These are phyloP conservation scores for Puccinia triticina DNA, from an alignment of 1,284 basidiomycete species.

Conservation along the genomic window DNA sequence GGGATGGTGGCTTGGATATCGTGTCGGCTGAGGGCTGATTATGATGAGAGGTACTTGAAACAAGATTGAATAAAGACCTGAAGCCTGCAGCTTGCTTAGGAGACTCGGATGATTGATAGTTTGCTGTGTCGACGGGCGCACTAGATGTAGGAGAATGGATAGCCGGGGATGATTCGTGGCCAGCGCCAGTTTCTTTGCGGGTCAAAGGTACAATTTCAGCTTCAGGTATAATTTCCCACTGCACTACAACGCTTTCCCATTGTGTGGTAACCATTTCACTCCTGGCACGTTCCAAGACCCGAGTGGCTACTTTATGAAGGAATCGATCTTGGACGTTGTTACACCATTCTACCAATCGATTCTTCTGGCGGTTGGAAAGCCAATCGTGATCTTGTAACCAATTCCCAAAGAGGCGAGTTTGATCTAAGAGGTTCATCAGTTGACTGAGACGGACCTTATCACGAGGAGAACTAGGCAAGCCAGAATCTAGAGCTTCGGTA, in stretches of 20 bases:
- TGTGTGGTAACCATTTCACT: constrained; percentile 44
- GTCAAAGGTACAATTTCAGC: neutral
- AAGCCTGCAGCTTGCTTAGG: constrained; percentile 18
- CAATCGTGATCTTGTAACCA: constrained; percentile 44
- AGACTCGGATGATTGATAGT: constrained; percentile 4
- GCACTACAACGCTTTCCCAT: constrained; percentile 43
- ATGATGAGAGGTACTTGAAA: constrained; percentile 5
- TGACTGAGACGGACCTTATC: constrained; percentile 25
- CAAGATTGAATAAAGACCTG: constrained; percentile 46
- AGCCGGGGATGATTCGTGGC: neutral
- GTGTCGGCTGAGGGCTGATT: neutral
- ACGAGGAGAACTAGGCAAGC: constrained; percentile 29
- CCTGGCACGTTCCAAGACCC: constrained; percentile 35
- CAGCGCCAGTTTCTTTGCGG: neutral
- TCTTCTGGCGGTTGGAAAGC: constrained; percentile 18
- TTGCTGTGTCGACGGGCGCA: neutral
- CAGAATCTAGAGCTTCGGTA: constrained; percentile 24
- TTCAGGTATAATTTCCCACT: constrained; percentile 30
- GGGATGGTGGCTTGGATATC: neutral
- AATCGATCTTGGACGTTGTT: constrained; percentile 42
- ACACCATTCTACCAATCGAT: constrained; percentile 36
- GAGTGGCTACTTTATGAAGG: constrained; percentile 27
- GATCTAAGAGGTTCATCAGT: constrained; percentile 22
- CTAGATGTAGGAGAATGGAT: constrained; percentile 3
- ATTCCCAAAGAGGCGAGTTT: constrained; percentile 33